Base-by-base conservation (phyloP, 2,329 filamentous ascomycete genomes). In the Apiospora phragmitis region DNA sequence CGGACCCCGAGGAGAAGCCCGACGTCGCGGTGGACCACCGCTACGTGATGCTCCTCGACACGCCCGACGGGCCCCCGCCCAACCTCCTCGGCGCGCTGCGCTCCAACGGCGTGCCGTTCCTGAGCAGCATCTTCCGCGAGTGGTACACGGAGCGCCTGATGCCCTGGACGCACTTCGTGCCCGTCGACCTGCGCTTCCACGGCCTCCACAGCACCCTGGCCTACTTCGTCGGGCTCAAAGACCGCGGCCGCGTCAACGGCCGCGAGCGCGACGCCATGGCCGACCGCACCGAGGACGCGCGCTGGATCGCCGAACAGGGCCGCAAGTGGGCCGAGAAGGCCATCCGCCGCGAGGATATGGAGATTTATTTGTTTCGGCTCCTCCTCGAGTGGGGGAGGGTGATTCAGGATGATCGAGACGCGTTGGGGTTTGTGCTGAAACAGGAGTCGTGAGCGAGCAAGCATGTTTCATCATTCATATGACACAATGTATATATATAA, bases 141-240 rank as follows among this genome's bases (percentile, higher is more conserved):
- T 97, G 94, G 94, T 93, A 91, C 80, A 92, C 93, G 71, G 90
- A 91, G 67, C 88, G 94, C 7, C 81, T 96, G 21, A 87, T 86
- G 71, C 89, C 93, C 0, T 97, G 93, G 93, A 83, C 91, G 62
- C 93, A 97, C 78, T 96, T 94, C 75, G 91, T 95, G 1, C 94
- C 94, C 11, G 81, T 95, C 21, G 93, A 96, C 77, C 74, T 92
- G 1, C 87, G 93, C 3, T 89, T 93, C 26, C 92, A 94, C 72
- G 92, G 88, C 1, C 81, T 96, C 51, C 94, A 93, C 83, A 90
- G 89, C 72, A 93, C 91, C 0, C 80, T 95, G 69, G 88, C 91
- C 0, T 96, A 94, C 80, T 95, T 96, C 76, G 83, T 86, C 5
- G 92, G 92, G 0, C 84, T 89, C 6, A 82, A 85, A 70, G 81